phyloP scores from a whole-genome alignment of 2,329 filamentous ascomycete species.

The Diaporthe destruens region DNA sequence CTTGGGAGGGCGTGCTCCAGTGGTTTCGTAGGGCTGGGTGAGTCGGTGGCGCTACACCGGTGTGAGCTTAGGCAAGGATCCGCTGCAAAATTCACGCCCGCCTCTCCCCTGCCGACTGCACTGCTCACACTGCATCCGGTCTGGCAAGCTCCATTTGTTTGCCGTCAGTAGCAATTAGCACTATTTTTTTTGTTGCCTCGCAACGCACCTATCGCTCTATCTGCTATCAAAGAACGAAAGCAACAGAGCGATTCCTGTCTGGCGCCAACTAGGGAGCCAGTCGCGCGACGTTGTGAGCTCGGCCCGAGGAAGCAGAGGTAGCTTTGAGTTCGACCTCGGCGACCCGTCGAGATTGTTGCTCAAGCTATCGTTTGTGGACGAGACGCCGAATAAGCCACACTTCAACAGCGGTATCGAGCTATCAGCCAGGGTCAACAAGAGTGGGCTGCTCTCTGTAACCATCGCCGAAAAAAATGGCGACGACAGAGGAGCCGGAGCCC shows the following conservation, averaged over 20 bases:
- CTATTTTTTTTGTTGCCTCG: neutral
- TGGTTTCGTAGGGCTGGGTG: neutral
- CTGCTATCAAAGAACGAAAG: neutral
- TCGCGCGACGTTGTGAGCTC: neutral
- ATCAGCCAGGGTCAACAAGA: neutral
- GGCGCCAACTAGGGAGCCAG: neutral
- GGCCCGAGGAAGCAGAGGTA: neutral
- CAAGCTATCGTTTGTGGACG: neutral
- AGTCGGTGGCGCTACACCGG: conserved; percentile 17
- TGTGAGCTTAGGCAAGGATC: conserved; percentile 21
- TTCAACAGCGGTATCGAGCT: neutral
- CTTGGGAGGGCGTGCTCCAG: neutral
- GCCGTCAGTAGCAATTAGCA: neutral
- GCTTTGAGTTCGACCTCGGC: conserved; percentile 1
- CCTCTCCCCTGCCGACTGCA: conserved; percentile 7
- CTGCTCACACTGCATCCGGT: neutral
- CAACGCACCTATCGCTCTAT: neutral
- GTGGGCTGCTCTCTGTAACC: neutral
- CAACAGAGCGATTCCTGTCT: neutral
- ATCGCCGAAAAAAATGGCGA: conserved; percentile 42
- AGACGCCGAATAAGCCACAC: neutral
- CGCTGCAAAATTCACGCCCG: conserved; percentile 41
- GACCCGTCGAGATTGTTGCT: neutral
- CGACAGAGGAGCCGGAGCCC: conserved; percentile 41
- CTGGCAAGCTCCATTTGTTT: conserved; percentile 14